Evolutionary conservation across 2,329 filamentous ascomycete species (phyloP), one percentile per base, ranked within the genome.

Genomic region (Xylaria sp.): DNA sequence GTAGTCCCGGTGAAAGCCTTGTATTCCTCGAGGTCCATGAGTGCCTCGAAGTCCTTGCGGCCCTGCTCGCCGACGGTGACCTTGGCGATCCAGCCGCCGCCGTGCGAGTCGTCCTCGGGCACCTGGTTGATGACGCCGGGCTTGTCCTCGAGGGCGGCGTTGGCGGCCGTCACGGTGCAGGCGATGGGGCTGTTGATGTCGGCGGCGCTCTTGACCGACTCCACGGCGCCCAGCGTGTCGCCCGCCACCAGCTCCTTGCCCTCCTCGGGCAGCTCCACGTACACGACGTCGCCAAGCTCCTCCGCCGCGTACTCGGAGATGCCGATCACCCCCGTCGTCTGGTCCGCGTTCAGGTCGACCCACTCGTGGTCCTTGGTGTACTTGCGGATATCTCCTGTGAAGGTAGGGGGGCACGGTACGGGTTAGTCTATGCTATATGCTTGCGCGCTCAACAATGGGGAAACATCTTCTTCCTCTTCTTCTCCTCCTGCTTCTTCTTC

Each of bases 321-420:
- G 68, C 96, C 96, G 73, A 90, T 84, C 58, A 86, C 88, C 84
- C 92, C 94, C 56, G 90, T 91, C 81, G 92, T 95, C 79, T 91
- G 89, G 81, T 96, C 92, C 58, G 88, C 89, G 63, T 90, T 90
- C 67, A 97, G 84, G 81, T 97, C 94, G 79, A 99, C 90, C 96
- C 96, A 99, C 85, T 99, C 96, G 85, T 99, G 96, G 78, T 97
- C 95, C 80, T 94, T 91, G 72, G 96, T 97, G 86, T 97, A 99
- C 80, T 90, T 92, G 83, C 96, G 95, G 71, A 87, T 83, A 62
- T 85, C 83, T 75, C 82, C 90, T 92, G 70, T 67, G 42, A 25
- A 9, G 13, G 25, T 29, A 15, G 13, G 33, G 27, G 25, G 2
- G 17, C 6, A 17, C 13, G 45, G 31, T 25, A 39, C 13, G 31